Base-by-base conservation (phyloP, 1,284 basidiomycete species). In the Mycosarcoma mackinlayi region DNA sequence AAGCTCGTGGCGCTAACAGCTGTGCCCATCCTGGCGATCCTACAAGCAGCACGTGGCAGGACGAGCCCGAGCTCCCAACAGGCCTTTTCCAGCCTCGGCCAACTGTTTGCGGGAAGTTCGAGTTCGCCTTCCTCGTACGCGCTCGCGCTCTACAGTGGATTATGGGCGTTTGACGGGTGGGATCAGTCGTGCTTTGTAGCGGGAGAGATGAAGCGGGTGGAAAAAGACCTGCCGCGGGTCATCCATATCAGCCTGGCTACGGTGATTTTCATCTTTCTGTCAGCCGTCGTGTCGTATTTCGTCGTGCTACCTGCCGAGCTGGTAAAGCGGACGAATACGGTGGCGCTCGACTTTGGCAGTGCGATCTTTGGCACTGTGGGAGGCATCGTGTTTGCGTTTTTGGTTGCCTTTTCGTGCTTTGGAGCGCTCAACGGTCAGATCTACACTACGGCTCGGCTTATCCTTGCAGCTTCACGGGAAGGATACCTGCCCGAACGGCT, bases 111-210 rank as follows among this genome's bases (percentile, higher is more conserved):
- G 7, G 89, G 88, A 3, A 90, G 92, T 4, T 91, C 90, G 52
- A 87, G 82, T 7, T 91, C 90, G 59, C 91, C 92, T 1, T 90
- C 92, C 3, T 86, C 89, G 3, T 98, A 94, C 83, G 93, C 95
- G 4, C 86, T 98, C 11, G 96, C 95, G 0, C 84, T 98, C 4
- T 99, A 98, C 84, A 95, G 92, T 11, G 93, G 93, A 0, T 84
- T 98, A 1, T 98, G 94, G 93, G 93, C 93, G 1, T 93, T 92
- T 76, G 93, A 94, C 81, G 93, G 94, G 0, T 97, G 93, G 92
- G 92, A 94, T 45, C 83, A 85, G 37, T 88, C 88, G 16, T 82
- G 81, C 81, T 97, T 91, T 73, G 92, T 98, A 4, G 92, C 92
- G 6, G 94, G 94, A 24, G 94, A 97, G 83, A 92, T 98, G 86